Evolutionary conservation across 495 filamentous ascomycete genomes (phyloP).

Genomic region (Penicillium pulvis): DNA sequence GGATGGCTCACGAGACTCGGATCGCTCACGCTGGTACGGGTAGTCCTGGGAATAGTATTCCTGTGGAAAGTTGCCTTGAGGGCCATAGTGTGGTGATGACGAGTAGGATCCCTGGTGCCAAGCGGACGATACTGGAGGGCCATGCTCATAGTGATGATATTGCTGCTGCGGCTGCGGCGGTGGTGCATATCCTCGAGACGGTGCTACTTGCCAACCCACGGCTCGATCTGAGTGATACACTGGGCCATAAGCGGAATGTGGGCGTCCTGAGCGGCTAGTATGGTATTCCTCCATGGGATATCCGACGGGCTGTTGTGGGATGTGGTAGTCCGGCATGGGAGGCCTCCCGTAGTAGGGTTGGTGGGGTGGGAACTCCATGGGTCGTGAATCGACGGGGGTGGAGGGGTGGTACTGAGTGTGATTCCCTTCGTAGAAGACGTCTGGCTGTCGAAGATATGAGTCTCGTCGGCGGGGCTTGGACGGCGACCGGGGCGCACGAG

Average conservation of each 20-base stretch:
- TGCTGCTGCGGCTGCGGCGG: conserved; percentile 21
- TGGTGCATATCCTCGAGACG: conserved; percentile 34
- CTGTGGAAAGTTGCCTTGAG: conserved; percentile 23
- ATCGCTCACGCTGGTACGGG: conserved; percentile 32
- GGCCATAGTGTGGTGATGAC: conserved; percentile 30
- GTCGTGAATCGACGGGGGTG: conserved; percentile 35
- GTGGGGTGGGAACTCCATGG: conserved; percentile 31
- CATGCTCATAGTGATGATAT: conserved; percentile 29
- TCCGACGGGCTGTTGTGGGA: conserved; percentile 29
- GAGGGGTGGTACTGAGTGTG: conserved; percentile 33
- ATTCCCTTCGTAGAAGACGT: conserved; percentile 32
- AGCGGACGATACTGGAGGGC: conserved; percentile 37
- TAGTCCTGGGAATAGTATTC: conserved; percentile 25
- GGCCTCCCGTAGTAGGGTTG: conserved; percentile 27
- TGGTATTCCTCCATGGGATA: conserved; percentile 29
- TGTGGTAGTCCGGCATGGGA: conserved; percentile 34
- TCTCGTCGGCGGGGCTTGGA: conserved; percentile 42
- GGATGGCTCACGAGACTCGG: conserved; percentile 35
- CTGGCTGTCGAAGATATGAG: conserved; percentile 31
- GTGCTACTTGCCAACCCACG: conserved; percentile 36
- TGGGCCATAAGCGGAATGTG: neutral
- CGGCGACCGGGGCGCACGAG: conserved; percentile 35
- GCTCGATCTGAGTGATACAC: conserved; percentile 42
- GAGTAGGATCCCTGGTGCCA: conserved; percentile 36
- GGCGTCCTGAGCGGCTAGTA: conserved; percentile 36